Evolutionary conservation across 208 protist genomes (phyloP).

Genomic region (Zelonia costaricensis): DNA sequence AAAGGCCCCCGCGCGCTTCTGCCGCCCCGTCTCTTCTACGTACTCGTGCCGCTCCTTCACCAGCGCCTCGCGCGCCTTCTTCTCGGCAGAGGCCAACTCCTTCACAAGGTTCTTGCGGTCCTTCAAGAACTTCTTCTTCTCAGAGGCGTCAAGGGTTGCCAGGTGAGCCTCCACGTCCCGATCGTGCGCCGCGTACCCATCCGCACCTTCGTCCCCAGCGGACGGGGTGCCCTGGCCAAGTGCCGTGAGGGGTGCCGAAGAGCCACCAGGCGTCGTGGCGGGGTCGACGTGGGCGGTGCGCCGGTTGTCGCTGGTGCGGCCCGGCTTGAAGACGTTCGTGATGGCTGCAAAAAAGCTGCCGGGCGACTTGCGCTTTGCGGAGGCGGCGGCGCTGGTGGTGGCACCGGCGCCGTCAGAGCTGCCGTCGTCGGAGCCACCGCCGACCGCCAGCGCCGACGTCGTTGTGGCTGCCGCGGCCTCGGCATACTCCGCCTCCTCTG

Average conservation of each 20-base stretch:
- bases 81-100: conserved; percentile 31
- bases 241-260: too few species aligned
- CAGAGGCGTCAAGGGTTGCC: conserved; percentile 15
- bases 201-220: background rate
- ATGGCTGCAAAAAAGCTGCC: conserved; percentile 17
- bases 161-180: conserved; percentile 15
- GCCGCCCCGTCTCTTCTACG: conserved; percentile 31
- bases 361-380: conserved; percentile 12
- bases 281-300: conserved; percentile 22
- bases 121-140: conserved; percentile 41
- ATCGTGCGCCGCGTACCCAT: too few species aligned
- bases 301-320: background rate
- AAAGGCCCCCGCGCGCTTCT: conserved; percentile 21
- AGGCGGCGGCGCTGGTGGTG: background rate
- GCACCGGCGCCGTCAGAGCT: conserved; percentile 7
- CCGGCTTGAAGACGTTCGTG: conserved; percentile 14
- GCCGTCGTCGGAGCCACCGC: background rate
- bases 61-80: conserved; percentile 34
- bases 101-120: conserved; percentile 38
- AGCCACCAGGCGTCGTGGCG: conserved; percentile 4
- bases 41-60: conserved; percentile 29
- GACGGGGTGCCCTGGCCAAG: background rate
- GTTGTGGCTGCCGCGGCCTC: background rate
- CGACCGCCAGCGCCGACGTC: background rate
- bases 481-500: background rate